Evolutionary conservation across 805 yeast genomes (phyloP).

Genomic region (Kodamaea hsintzibuensis): DNA sequence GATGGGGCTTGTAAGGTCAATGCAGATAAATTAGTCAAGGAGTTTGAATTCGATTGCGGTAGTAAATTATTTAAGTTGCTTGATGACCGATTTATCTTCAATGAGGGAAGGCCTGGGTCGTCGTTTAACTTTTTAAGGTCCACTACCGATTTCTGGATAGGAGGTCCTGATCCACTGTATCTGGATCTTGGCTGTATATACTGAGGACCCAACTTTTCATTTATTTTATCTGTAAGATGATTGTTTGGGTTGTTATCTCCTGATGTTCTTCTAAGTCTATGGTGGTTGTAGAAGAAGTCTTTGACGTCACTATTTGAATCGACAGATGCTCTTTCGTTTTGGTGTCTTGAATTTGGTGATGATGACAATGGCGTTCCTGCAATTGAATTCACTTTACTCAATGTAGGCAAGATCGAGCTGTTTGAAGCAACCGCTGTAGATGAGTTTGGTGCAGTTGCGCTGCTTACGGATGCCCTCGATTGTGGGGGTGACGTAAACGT

Average conservation of each 20-base stretch:
- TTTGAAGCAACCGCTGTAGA: background rate
- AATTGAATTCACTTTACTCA: constrained; percentile 37
- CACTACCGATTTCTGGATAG: constrained; percentile 31
- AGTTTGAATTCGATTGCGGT: constrained; percentile 6
- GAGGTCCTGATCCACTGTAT: constrained; percentile 21
- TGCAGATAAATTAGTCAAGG: constrained; percentile 17
- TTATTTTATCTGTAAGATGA: constrained; percentile 18
- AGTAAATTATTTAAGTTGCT: constrained; percentile 21
- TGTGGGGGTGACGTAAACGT: background rate
- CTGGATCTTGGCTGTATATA: constrained; percentile 50
- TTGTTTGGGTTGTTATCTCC: background rate
- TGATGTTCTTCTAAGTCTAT: constrained; percentile 12
- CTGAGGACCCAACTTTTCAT: constrained; percentile 30
- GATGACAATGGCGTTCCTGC: constrained; percentile 19
- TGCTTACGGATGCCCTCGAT: background rate
- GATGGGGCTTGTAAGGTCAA: constrained; percentile 6
- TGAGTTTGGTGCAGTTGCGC: background rate
- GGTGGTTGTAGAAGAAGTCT: constrained; percentile 48
- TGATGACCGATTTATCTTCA: constrained; percentile 35
- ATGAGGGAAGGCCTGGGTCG: constrained; percentile 36
- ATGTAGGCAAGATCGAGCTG: constrained; percentile 35
- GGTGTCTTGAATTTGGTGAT: constrained; percentile 13
- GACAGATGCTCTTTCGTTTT: constrained; percentile 10
- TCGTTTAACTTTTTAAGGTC: constrained; percentile 32
- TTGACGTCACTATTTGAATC: constrained; percentile 51